Conservation (phyloP, 1,284 basidiomycete genomes). For the Flammula alnicola region DNA sequence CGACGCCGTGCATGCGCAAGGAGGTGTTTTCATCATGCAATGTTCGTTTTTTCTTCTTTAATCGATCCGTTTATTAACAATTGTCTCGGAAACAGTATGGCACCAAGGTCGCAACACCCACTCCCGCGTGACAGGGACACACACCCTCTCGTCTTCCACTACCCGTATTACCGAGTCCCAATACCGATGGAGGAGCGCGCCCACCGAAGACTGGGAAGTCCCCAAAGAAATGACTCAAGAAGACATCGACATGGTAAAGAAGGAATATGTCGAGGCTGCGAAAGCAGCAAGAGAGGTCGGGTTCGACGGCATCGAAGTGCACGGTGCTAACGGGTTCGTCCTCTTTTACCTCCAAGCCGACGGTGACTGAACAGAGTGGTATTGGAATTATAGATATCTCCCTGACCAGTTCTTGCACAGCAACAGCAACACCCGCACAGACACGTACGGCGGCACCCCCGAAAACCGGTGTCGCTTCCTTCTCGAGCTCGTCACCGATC, state of each 20-base stretch:
- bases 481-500: slow-evolving; percentile 22
- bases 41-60: slow-evolving; percentile 35
- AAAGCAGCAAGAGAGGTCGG: slow-evolving; percentile 14
- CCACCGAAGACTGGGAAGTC: slow-evolving; percentile 34
- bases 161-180: slow-evolving; percentile 26
- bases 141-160: slow-evolving; percentile 34
- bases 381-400: slow-evolving; percentile 23
- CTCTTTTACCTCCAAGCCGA: neutral
- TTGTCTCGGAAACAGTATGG: slow-evolving; percentile 42
- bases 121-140: slow-evolving; percentile 37
- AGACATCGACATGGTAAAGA: slow-evolving; percentile 24
- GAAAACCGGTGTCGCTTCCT: slow-evolving; percentile 27
- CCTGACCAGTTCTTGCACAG: slow-evolving; percentile 26
- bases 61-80: slow-evolving; percentile 20
- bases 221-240: slow-evolving; percentile 34
- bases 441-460: slow-evolving; percentile 26
- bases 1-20: slow-evolving; percentile 41
- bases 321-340: slow-evolving; percentile 24
- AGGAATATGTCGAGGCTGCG: slow-evolving; percentile 24
- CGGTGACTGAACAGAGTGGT: neutral
- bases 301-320: slow-evolving; percentile 23
- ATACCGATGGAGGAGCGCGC: neutral
- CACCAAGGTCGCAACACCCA: slow-evolving; percentile 36
- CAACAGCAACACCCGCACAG: slow-evolving; percentile 24
- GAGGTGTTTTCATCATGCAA: slow-evolving; percentile 41